Evolutionary conservation across 1,284 basidiomycete species (phyloP).

Genomic region (Rhodofomes roseus): DNA sequence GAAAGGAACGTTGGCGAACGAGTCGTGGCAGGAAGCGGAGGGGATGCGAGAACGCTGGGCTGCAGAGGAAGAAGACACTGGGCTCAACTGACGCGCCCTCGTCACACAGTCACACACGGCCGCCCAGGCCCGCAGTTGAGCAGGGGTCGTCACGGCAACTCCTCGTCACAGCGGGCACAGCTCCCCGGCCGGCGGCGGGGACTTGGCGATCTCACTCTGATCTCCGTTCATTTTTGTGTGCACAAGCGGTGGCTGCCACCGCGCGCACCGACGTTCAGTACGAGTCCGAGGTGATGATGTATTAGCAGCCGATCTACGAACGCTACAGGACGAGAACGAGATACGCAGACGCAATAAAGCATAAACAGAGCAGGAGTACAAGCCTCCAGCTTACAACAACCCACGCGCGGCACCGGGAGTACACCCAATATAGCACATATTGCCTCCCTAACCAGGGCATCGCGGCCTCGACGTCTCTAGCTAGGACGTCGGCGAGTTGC

Average conservation of each 20-base stretch:
- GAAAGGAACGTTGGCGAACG: constrained; percentile 1
- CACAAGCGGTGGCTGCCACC: too few relatives aligned
- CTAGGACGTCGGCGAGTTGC: neutral
- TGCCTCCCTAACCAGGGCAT: constrained; percentile 4
- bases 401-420: constrained; percentile 4
- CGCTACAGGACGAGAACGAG: neutral
- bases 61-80: neutral
- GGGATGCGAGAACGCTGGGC: neutral
- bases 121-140: neutral
- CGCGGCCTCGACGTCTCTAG: constrained; percentile 4
- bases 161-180: neutral
- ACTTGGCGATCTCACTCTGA: neutral
- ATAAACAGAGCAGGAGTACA: neutral
- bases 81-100: neutral
- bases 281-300: neutral
- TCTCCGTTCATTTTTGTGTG: too few relatives aligned
- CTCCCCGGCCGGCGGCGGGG: neutral
- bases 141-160: neutral
- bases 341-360: constrained; percentile 1
- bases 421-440: constrained; percentile 2
- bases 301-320: neutral
- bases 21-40: neutral
- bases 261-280: too few relatives aligned
- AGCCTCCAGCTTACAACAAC: constrained; percentile 4
- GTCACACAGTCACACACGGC: neutral